A percentile compares a stretch with the other conserved stretches of the same genome.
phyloP scores from a whole-genome alignment of 2,329 filamentous ascomycete genomes.

The Arthrobotrys sinensis region DNA sequence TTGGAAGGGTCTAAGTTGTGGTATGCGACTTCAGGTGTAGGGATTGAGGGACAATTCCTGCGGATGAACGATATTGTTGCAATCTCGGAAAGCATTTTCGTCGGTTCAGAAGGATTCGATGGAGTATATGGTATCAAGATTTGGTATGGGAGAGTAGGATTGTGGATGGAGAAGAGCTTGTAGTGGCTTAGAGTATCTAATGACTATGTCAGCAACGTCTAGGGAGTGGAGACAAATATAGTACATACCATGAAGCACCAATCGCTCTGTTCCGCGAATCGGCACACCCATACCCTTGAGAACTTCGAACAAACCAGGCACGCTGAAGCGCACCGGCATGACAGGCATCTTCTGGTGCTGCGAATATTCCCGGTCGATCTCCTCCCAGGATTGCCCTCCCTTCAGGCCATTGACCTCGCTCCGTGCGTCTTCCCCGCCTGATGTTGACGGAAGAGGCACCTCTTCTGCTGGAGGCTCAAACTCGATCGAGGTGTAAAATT shows the following conservation, averaged over 20 bases:
- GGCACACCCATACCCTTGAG: conserved; percentile 49
- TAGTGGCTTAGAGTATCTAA: conserved; percentile 40
- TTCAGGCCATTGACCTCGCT: conserved; percentile 1
- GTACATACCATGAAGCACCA: conserved; percentile 37
- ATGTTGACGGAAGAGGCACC: conserved; percentile 11
- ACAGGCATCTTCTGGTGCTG: conserved; percentile 33
- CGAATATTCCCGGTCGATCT: conserved; percentile 50
- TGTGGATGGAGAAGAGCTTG: conserved; percentile 48
- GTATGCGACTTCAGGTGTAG: conserved; percentile 50
- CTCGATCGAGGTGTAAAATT: conserved; percentile 53
- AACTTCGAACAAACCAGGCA: conserved; percentile 42
- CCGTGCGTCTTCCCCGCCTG: conserved; percentile 31
- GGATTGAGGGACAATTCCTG: conserved; percentile 39
- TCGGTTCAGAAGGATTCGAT: conserved; percentile 27
- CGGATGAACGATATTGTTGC: conserved; percentile 56
- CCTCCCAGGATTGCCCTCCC: conserved; percentile 45
- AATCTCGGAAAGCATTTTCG: conserved; percentile 49
- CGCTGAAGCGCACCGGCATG: conserved; percentile 41
- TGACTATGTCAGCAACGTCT: background rate
- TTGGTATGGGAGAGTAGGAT: conserved; percentile 44
- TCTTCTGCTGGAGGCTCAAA: conserved; percentile 38
- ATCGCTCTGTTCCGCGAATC: conserved; percentile 44
- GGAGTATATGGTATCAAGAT: conserved; percentile 44
- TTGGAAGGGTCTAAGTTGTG: conserved; percentile 52
- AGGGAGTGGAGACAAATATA: background rate